Conservation (phyloP, 1,284 basidiomycete genomes). For the Cryptococcus amylolentus region DNA sequence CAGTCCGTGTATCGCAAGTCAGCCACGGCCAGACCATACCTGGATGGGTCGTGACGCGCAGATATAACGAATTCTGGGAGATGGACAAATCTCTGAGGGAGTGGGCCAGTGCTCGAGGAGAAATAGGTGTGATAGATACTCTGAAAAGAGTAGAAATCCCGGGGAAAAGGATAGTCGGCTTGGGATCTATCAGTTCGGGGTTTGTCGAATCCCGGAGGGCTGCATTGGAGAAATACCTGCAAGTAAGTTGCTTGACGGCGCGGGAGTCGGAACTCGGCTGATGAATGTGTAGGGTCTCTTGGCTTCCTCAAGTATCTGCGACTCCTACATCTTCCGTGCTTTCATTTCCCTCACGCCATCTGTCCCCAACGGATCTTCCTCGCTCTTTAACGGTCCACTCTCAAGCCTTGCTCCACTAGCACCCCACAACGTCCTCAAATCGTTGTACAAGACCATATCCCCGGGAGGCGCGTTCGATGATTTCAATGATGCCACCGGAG, state of each 20-base stretch:
- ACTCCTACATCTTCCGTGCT: conserved; percentile 72
- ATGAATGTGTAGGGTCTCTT: conserved; percentile 61
- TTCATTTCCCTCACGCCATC: conserved; percentile 69
- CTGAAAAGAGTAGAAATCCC: conserved; percentile 67
- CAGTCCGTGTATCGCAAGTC: conserved; percentile 85
- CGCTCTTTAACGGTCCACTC: conserved; percentile 1
- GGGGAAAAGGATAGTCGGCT: conserved; percentile 78
- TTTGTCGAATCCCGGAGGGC: conserved; percentile 77
- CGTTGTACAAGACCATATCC: conserved; percentile 73
- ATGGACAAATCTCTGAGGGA: conserved; percentile 73
- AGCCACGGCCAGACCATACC: conserved; percentile 68
- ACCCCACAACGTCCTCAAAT: conserved; percentile 68
- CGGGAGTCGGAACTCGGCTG: background rate
- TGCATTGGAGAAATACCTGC: conserved; percentile 82
- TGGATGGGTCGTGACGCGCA: conserved; percentile 84
- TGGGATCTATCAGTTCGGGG: conserved; percentile 59
- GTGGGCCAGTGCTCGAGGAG: conserved; percentile 19
- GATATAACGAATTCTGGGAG: conserved; percentile 90
- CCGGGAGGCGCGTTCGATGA: conserved; percentile 73
- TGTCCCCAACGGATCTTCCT: background rate
- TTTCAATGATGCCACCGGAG: conserved; percentile 85
- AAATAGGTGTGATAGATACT: conserved; percentile 53
- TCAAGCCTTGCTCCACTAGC: conserved; percentile 52
- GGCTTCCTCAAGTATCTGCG: conserved; percentile 69
- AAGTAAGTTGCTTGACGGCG: conserved; percentile 55